A percentile compares a stretch with the other conserved stretches of the same genome.
These are phyloP conservation scores for Mycena indigotica DNA, from an alignment of 768 basidiomycete genomes.

Conservation along the genomic window DNA sequence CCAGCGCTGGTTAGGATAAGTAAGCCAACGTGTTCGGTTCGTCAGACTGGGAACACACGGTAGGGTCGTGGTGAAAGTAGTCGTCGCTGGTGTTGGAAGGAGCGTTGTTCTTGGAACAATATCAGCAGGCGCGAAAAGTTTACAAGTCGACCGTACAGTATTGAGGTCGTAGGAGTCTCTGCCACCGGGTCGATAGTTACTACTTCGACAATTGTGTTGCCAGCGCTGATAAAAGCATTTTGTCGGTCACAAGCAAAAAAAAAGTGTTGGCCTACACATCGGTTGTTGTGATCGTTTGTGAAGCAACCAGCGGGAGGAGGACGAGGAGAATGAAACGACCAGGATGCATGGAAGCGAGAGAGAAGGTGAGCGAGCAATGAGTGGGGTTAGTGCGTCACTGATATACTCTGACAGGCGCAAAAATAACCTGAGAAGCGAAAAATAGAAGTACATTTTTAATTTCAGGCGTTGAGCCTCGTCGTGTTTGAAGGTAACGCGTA, in stretches of 20 bases:
- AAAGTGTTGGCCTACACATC: conserved; percentile 7
- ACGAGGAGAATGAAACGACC: conserved; percentile 2
- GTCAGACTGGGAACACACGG: background rate
- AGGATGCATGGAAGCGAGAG: background rate
- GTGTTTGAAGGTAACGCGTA: background rate
- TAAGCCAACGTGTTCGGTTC: background rate
- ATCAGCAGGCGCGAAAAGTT: no score
- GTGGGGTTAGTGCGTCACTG: background rate
- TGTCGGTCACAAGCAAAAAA: background rate
- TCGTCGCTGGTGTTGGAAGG: background rate
- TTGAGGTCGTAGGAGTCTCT: conserved; percentile 7
- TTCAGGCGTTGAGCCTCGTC: background rate
- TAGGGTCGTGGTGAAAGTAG: background rate
- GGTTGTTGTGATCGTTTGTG: conserved; percentile 11
- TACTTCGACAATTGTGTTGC: conserved; percentile 12
- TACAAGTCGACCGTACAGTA: no score
- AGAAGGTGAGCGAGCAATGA: background rate
- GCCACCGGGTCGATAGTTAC: conserved; percentile 6
- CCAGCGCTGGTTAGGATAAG: no score
- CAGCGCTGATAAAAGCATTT: conserved; percentile 5
- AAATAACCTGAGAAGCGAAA: background rate
- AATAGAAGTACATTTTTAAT: background rate
- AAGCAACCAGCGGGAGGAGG: conserved; percentile 10
- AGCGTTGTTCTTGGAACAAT: background rate
- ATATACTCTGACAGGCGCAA: background rate